Conservation (phyloP, 768 basidiomycete genomes). For the Lanmaoa pseudosensibilis region DNA sequence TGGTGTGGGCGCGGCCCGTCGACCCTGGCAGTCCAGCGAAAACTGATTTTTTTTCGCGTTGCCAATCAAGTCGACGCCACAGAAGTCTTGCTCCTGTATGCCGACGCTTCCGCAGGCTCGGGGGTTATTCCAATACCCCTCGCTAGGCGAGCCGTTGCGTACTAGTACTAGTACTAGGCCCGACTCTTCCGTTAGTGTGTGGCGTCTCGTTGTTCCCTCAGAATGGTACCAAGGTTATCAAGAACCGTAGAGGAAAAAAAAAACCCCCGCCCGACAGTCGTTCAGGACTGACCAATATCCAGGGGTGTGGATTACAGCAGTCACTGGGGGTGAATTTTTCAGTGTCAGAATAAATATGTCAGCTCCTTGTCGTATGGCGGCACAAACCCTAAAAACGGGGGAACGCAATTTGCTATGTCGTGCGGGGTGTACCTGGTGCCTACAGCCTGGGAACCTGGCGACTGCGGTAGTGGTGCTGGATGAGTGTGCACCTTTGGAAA, state of each 20-base stretch:
- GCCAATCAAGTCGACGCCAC: background rate
- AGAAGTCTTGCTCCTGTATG: background rate
- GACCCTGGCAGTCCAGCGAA: conserved; percentile 1
- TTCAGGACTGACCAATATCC: too few relatives aligned
- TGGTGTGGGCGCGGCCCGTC: background rate
- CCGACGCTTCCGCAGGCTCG: background rate
- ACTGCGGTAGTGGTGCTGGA: background rate
- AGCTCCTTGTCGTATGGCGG: background rate
- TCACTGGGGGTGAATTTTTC: background rate
- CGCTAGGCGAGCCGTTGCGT: background rate
- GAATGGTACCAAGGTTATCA: background rate
- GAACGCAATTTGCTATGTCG: background rate
- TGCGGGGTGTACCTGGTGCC: conserved; percentile 2
- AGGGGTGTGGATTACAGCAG: background rate
- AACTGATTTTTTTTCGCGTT: background rate
- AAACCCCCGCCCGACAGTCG: background rate
- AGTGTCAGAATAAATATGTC: background rate
- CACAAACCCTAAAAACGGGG: background rate
- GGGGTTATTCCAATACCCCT: background rate
- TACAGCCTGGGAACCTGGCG: background rate
- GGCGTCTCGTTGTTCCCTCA: background rate
- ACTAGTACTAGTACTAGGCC: background rate
- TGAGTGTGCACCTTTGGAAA: too few relatives aligned
- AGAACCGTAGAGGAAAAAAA: background rate
- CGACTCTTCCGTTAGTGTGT: background rate